Evolutionary conservation across 495 filamentous ascomycete species (phyloP).

Genomic region (Penicillium steckii): DNA sequence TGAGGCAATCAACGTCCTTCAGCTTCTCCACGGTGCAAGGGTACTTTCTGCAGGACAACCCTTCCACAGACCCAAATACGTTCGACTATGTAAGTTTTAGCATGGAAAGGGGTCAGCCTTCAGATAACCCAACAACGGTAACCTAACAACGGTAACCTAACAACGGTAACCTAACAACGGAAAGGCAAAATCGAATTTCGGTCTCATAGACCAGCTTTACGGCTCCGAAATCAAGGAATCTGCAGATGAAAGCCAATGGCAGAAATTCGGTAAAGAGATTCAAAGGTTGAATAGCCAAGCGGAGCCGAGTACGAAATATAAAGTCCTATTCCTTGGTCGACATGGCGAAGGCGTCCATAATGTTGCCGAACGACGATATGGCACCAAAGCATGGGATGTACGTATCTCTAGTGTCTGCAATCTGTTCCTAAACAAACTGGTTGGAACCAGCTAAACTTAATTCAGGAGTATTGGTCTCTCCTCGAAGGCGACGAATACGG

Average conservation of each 20-base stretch:
- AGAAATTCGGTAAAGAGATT: constrained; percentile 58
- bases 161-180: no score
- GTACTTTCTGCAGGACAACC: constrained; percentile 72
- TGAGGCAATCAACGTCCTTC: constrained; percentile 13
- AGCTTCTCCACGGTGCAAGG: constrained; percentile 54
- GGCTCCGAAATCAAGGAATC: constrained; percentile 35
- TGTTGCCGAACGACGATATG: constrained; percentile 63
- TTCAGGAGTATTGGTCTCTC: constrained; percentile 68
- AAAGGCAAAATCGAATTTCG: constrained; percentile 60
- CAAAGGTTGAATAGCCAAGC: constrained; percentile 49
- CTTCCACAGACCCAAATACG: constrained; percentile 55
- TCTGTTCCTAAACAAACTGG: no score
- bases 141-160: no score
- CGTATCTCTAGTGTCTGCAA: constrained; percentile 9
- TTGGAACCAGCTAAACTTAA: no score
- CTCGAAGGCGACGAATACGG: constrained; percentile 66
- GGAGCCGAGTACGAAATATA: constrained; percentile 49
- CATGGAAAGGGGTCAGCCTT: background rate
- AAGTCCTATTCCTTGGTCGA: constrained; percentile 67
- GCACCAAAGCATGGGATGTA: constrained; percentile 64
- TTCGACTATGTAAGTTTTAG: constrained; percentile 64
- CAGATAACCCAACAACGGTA: background rate
- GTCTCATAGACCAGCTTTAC: constrained; percentile 58
- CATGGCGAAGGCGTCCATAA: constrained; percentile 77
- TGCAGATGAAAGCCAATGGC: constrained; percentile 57